phyloP scores from a whole-genome alignment of 805 yeast genomes.

The Lipomyces japonicus region DNA sequence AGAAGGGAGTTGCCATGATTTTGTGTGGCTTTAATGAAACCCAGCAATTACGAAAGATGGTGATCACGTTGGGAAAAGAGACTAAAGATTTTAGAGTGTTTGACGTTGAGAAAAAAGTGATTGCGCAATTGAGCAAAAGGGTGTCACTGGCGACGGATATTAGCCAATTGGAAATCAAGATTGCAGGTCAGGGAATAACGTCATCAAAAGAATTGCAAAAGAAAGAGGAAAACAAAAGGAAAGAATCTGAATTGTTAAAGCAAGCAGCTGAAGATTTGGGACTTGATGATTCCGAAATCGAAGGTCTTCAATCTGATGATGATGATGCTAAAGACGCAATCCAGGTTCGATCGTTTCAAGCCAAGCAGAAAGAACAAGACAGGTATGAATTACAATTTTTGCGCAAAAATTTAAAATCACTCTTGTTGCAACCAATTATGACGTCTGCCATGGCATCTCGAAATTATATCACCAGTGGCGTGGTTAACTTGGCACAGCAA shows the following conservation, averaged over 20 bases:
- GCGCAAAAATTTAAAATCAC: slow-evolving; percentile 30
- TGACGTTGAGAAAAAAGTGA: slow-evolving; percentile 71
- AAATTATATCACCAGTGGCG: slow-evolving; percentile 36
- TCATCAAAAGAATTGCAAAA: not conserved
- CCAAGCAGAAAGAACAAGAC: slow-evolving; percentile 8
- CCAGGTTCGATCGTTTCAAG: slow-evolving; percentile 10
- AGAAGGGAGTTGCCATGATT: slow-evolving; percentile 91
- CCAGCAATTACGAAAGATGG: slow-evolving; percentile 75
- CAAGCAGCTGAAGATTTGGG: slow-evolving; percentile 94
- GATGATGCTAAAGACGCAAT: slow-evolving; percentile 31
- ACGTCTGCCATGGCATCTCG: slow-evolving; percentile 31
- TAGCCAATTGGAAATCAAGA: slow-evolving; percentile 65
- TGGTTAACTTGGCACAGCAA: slow-evolving; percentile 37
- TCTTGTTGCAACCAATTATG: slow-evolving; percentile 31
- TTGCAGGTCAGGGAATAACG: slow-evolving; percentile 46
- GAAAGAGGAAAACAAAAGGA: slow-evolving; percentile 39
- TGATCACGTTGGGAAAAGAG: slow-evolving; percentile 51
- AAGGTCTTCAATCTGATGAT: slow-evolving; percentile 45
- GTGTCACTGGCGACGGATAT: slow-evolving; percentile 65
- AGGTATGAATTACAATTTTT: slow-evolving; percentile 16
- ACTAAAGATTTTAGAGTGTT: slow-evolving; percentile 58
- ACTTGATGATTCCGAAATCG: slow-evolving; percentile 72
- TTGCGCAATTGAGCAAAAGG: slow-evolving; percentile 67
- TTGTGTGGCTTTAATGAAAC: slow-evolving; percentile 93
- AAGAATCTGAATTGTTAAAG: slow-evolving; percentile 72